Evolutionary conservation across 352 stramenopile species (phyloP).

Genomic region (Phytophthora lateralis): DNA sequence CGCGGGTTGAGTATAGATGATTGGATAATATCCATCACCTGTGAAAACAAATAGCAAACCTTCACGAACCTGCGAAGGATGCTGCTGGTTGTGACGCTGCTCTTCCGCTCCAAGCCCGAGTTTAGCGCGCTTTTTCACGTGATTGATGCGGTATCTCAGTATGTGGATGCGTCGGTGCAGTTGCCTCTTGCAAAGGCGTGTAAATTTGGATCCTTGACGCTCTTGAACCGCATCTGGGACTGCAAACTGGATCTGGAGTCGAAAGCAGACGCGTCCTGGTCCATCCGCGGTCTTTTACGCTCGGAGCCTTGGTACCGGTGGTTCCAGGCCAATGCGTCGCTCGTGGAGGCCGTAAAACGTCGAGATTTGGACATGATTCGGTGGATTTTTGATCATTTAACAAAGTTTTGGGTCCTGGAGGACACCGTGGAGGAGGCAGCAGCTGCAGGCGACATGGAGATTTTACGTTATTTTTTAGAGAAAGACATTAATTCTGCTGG

Average conservation of each 20-base stretch:
- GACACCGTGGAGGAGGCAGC: not conserved
- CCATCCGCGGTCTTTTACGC: constrained; percentile 6
- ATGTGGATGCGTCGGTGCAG: constrained; percentile 3
- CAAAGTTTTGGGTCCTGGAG: not conserved
- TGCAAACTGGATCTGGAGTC: constrained; percentile 2
- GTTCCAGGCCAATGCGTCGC: not conserved
- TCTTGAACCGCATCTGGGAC: constrained; percentile 5
- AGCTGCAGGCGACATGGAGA: not conserved
- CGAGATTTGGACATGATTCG: not conserved
- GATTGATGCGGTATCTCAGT: not conserved
- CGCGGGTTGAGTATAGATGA: not conserved
- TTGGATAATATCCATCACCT: not conserved
- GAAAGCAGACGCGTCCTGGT: not conserved
- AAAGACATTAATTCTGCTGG: not conserved
- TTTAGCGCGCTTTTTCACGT: not conserved
- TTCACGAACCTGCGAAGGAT: not conserved
- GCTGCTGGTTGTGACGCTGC: not conserved
- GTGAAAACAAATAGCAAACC: not conserved
- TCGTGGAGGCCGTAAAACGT: not conserved
- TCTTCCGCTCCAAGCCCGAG: not conserved
- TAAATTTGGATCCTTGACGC: not conserved
- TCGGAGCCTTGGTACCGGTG: not conserved
- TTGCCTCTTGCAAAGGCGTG: not conserved
- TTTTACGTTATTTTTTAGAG: not conserved
- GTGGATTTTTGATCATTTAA: not conserved